Evolutionary conservation across 352 stramenopile genomes (phyloP), one percentile per base, ranked within the genome.

Genomic region (Pythium chondricola): DNA sequence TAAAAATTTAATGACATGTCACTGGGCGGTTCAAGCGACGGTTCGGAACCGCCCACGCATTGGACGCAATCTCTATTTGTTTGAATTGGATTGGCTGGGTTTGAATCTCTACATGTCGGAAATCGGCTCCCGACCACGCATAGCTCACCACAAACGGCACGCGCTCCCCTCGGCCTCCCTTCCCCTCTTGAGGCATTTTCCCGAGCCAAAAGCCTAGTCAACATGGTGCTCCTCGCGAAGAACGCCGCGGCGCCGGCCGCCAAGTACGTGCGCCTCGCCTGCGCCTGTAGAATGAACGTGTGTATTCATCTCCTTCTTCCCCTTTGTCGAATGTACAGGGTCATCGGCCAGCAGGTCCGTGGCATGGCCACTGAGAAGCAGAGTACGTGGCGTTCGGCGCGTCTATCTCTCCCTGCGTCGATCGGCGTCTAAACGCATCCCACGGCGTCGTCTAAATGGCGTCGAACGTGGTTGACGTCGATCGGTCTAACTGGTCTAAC

Each of bases 321-420:
- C 25, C 32, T 9, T 38, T 4, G 10, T 37, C 49, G 18, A 56
- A 20, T 54, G 37, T 40, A 31, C 47, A 93, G 82, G 69, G 69
- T 63, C 36, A 74, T 64, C 43, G 75, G 78, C 58, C 73, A 85
- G 56, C 76, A 88, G 55, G 67, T 75, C 39, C 92, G 95, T 86
- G 92, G 94, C 62, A 99, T 99, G 95, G 95, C 95, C 53, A 99
- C 95, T 44, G 95, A 99, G 68, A 99, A 99, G 83, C 95, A 98
- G 74, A 97, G 83, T 95, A 76, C 74, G 85, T 82, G 9, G 8
- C 17, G 35, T 21, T 6, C 35, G 3, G 20, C 20, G 37, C 4
- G 21, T 6, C 14, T 5, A 5, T 24, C 30, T 42, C 22, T 26
- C 13, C 18, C 26, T 17, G n/a, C 22, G 24, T 41, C 18, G 10